phyloP scores from a whole-genome alignment of 305 asterid genomes.

The Fraxinus paxiana region DNA sequence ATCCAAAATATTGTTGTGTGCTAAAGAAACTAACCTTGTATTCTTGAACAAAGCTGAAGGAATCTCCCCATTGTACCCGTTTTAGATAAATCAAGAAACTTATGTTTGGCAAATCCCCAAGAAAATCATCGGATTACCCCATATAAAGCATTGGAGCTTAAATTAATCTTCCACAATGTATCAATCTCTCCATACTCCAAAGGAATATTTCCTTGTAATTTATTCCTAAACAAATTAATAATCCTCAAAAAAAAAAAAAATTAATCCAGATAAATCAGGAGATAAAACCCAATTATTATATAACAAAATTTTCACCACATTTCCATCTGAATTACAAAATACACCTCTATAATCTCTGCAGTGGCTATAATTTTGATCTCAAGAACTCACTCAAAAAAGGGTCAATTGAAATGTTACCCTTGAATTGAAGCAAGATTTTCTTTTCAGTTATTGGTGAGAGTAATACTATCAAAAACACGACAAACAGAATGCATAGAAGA shows the following conservation, averaged over 20 bases:
- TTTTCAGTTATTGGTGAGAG: conserved; percentile 65
- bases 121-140: conserved; percentile 75
- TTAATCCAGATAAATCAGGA: conserved; percentile 61
- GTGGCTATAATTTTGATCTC: conserved; percentile 54
- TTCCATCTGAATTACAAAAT: conserved; percentile 63
- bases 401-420: conserved; percentile 71
- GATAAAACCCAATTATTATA: conserved; percentile 78
- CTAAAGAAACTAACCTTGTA: conserved; percentile 63
- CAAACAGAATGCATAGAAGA: conserved; percentile 39
- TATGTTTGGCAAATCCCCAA: conserved; percentile 64
- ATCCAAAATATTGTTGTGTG: conserved; percentile 65
- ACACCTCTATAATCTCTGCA: conserved; percentile 61
- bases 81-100: conserved; percentile 85
- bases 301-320: conserved; percentile 67
- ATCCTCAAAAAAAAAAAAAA: conserved; percentile 39
- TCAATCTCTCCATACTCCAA: conserved; percentile 55
- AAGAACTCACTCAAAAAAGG: conserved; percentile 60
- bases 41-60: conserved; percentile 64
- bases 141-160: conserved; percentile 83
- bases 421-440: conserved; percentile 84
- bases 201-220: conserved; percentile 68
- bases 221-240: conserved; percentile 67
- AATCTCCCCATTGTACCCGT: conserved; percentile 50
- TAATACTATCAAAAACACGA: conserved; percentile 23
- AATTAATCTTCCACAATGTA: conserved; percentile 73